Percentiles rank a stretch among this genome's conserved stretches.
Evolutionary conservation across 78 protist species (phyloP).

Genomic region (Polysphondylium violaceum): DNA sequence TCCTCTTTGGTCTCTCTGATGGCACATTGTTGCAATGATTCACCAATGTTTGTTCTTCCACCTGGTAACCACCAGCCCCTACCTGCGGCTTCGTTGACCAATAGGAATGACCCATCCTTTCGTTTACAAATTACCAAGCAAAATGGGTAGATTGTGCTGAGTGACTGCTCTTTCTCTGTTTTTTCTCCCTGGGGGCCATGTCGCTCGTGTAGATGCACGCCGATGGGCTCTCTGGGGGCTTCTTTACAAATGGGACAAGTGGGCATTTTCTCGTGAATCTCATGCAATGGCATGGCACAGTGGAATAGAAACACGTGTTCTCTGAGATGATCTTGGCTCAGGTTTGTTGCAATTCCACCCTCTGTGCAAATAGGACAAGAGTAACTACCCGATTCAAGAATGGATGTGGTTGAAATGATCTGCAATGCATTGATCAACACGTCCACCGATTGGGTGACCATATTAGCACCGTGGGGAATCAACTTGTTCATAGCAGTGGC

Average conservation of each 20-base stretch:
- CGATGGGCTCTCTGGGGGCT: constrained; percentile 1
- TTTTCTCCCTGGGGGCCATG: constrained; percentile 27
- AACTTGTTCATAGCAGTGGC: too few relatives aligned
- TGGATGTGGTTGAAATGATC: neutral
- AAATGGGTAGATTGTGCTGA: constrained; percentile 27
- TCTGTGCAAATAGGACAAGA: constrained; percentile 47
- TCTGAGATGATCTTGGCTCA: constrained; percentile 11
- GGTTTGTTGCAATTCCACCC: constrained; percentile 25
- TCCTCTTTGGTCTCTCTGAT: constrained; percentile 75
- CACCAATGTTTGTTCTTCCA: constrained; percentile 43
- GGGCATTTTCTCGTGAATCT: constrained; percentile 17
- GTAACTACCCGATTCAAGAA: constrained; percentile 1
- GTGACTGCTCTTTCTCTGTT: constrained; percentile 1
- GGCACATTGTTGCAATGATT: constrained; percentile 59
- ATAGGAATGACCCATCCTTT: neutral
- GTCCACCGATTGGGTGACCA: neutral
- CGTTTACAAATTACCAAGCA: constrained; percentile 39
- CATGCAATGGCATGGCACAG: constrained; percentile 10
- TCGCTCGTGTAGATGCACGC: constrained; percentile 28
- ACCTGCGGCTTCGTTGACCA: constrained; percentile 54
- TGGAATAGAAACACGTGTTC: constrained; percentile 45
- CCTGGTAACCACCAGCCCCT: constrained; percentile 78
- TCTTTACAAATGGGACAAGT: constrained; percentile 52
- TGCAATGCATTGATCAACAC: neutral
- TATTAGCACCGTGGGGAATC: too few relatives aligned